Evolutionary conservation across 2,329 filamentous ascomycete genomes (phyloP).

Genomic region (Bipolaris cookei): DNA sequence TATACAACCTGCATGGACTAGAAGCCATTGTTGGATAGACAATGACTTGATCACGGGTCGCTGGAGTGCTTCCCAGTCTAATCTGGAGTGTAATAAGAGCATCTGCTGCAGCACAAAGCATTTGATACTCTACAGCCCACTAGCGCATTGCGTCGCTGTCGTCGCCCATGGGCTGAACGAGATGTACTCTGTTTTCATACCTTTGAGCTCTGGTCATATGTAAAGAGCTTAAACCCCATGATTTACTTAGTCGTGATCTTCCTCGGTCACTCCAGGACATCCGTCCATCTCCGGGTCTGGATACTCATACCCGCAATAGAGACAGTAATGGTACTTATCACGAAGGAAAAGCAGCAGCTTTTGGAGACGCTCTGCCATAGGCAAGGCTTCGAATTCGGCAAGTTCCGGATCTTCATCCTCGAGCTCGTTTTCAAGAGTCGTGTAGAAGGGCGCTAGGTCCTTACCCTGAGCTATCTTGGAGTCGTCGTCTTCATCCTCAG

Average conservation of each 20-base stretch:
- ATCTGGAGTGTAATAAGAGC: no score
- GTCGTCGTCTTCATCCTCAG: constrained; percentile 75
- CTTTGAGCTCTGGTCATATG: neutral
- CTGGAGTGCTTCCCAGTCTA: neutral
- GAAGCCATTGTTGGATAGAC: neutral
- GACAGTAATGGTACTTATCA: constrained; percentile 79
- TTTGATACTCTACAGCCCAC: neutral
- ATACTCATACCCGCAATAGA: constrained; percentile 93
- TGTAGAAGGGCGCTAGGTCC: constrained; percentile 56
- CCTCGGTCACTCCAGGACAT: constrained; percentile 85
- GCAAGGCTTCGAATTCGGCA: constrained; percentile 76
- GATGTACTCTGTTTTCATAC: neutral
- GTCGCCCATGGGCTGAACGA: neutral
- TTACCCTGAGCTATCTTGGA: constrained; percentile 73
- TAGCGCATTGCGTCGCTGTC: neutral
- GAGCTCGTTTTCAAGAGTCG: constrained; percentile 67
- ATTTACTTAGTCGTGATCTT: constrained; percentile 70
- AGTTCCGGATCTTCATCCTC: constrained; percentile 83
- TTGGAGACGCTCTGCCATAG: constrained; percentile 68
- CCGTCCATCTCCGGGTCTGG: constrained; percentile 77
- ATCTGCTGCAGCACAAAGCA: neutral
- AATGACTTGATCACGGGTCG: neutral
- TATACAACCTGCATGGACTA: neutral
- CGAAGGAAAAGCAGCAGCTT: constrained; percentile 74
- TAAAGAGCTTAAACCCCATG: no score